phyloP scores from a whole-genome alignment of 2,329 filamentous ascomycete genomes.

The Aureobasidium sp. region DNA sequence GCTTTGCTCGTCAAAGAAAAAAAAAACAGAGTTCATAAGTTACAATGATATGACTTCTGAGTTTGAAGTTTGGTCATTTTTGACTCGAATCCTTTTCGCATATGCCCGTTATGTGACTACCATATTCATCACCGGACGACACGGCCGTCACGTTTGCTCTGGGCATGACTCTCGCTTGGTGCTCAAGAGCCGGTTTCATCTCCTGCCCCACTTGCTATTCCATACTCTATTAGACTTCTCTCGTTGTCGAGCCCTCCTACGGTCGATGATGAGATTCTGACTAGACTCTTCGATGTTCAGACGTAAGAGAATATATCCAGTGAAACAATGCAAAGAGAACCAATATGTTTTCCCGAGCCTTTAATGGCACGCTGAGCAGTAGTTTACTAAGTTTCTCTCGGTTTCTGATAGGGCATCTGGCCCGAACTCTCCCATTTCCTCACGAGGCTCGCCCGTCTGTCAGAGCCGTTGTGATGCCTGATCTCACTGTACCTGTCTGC shows the following conservation, averaged over 20 bases:
- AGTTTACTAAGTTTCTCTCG: background rate
- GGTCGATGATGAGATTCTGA: background rate
- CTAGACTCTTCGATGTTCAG: background rate
- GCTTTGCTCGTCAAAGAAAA: slow-evolving; percentile 1
- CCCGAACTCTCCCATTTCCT: background rate
- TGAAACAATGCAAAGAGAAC: background rate
- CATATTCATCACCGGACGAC: background rate
- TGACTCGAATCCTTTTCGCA: background rate
- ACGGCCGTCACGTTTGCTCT: background rate
- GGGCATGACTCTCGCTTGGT: slow-evolving; percentile 13
- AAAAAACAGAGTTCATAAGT: background rate
- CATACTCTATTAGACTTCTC: slow-evolving; percentile 13
- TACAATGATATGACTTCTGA: background rate
- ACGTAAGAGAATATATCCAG: background rate
- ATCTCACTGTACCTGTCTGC: slow-evolving; percentile 8
- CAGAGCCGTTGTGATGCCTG: slow-evolving; percentile 8
- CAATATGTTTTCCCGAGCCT: background rate
- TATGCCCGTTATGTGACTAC: slow-evolving; percentile 3
- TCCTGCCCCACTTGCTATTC: slow-evolving; percentile 8
- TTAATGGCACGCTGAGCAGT: background rate
- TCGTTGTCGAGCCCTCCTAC: background rate
- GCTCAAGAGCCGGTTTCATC: slow-evolving; percentile 9
- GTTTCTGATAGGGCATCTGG: background rate
- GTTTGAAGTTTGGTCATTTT: background rate
- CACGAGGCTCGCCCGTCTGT: background rate